These are phyloP conservation scores for Stemphylium beticola DNA, from an alignment of 2,329 filamentous ascomycete genomes.

Conservation along the genomic window DNA sequence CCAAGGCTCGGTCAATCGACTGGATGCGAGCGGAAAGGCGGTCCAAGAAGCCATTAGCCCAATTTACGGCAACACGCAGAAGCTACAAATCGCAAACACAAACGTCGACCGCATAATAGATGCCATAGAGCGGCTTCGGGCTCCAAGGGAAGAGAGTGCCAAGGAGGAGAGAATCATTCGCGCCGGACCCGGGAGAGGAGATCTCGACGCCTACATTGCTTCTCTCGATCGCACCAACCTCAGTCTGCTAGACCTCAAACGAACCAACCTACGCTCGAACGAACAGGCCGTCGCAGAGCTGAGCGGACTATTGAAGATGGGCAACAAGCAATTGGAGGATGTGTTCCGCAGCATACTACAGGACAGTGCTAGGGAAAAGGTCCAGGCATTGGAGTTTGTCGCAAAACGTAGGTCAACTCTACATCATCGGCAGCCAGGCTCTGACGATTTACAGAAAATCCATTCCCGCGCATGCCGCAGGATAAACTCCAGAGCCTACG, in stretches of 20 bases:
- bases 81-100: conserved; percentile 81
- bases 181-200: conserved; percentile 67
- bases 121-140: conserved; percentile 85
- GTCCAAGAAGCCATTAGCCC: conserved; percentile 92
- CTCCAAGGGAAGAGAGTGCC: conserved; percentile 90
- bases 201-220: conserved; percentile 82
- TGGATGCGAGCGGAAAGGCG: conserved; percentile 87
- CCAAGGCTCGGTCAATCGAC: conserved; percentile 79
- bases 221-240: conserved; percentile 89
- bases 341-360: conserved; percentile 80
- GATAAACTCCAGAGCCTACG: conserved; percentile 78
- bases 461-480: conserved; percentile 80
- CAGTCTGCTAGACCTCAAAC: conserved; percentile 81
- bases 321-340: conserved; percentile 81
- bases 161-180: conserved; percentile 92
- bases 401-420: conserved; percentile 71
- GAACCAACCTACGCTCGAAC: conserved; percentile 90
- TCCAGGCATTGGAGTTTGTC: conserved; percentile 91
- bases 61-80: conserved; percentile 89
- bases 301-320: conserved; percentile 75
- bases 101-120: conserved; percentile 88
- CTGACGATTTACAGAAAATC: conserved; percentile 56
- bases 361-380: conserved; percentile 73
- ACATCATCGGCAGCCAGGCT: background rate
- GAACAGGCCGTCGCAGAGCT: conserved; percentile 87